Conservation (phyloP, 345 rosid species). For the Brassica cretica region DNA sequence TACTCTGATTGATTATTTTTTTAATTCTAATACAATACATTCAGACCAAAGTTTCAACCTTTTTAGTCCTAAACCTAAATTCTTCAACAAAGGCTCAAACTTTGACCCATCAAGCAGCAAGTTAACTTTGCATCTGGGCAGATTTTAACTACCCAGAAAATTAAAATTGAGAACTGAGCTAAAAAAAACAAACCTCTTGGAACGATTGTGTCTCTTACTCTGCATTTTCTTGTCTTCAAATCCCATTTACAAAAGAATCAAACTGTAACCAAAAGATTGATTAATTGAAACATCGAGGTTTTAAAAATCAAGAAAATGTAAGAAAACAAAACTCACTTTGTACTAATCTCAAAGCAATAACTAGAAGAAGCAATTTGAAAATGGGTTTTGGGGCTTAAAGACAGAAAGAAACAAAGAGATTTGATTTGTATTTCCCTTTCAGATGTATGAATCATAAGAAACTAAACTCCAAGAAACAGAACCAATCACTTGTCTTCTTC, state of each 20-base stretch:
- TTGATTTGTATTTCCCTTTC: not conserved
- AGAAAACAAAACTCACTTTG: constrained; percentile 21
- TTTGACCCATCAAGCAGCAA: constrained; percentile 22
- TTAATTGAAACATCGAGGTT: not conserved
- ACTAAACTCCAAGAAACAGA: constrained; percentile 28
- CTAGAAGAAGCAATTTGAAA: not conserved
- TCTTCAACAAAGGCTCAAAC: constrained; percentile 24
- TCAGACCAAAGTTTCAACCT: constrained; percentile 13
- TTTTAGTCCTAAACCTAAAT: constrained; percentile 12
- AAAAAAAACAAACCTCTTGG: constrained; percentile 66
- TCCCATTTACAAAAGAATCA: constrained; percentile 47
- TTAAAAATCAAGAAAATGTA: not conserved
- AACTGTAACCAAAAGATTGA: not conserved
- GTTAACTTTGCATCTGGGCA: constrained; percentile 18
- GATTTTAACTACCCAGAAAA: not conserved
- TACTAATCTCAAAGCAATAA: constrained; percentile 26
- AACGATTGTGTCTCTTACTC: constrained; percentile 67
- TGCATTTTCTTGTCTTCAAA: constrained; percentile 54
- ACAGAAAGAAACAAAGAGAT: constrained; percentile 23
- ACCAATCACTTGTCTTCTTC: constrained; percentile 39
- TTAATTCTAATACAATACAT: too few species aligned
- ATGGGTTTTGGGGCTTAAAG: constrained; percentile 27
- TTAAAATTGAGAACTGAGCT: constrained; percentile 16
- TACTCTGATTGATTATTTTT: too few species aligned
- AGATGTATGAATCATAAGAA: constrained; percentile 23